These are phyloP conservation scores for Herpetospermum pedunculosum DNA, from an alignment of 306 rosid species.

Conservation along the genomic window DNA sequence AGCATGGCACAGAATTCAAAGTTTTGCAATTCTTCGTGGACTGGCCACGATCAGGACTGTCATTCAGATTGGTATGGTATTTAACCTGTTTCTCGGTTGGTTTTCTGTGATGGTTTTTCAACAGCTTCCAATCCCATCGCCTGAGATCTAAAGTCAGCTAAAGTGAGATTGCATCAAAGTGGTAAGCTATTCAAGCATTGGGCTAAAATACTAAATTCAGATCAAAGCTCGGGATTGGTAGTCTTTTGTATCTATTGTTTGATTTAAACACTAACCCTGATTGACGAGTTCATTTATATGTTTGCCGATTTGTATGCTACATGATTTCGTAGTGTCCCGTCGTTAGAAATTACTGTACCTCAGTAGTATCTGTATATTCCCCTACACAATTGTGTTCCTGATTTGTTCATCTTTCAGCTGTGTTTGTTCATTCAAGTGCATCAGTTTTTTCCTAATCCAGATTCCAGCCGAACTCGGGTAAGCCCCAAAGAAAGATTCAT, in stretches of 20 bases:
- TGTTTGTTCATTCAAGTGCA: neutral
- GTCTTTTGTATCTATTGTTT: constrained; percentile 5
- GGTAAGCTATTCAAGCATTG: neutral
- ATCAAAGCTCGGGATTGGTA: neutral
- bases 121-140: neutral
- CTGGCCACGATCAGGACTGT: neutral
- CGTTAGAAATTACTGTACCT: neutral
- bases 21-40: neutral
- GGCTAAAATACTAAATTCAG: neutral
- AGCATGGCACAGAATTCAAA: neutral
- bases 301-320: constrained; percentile 2
- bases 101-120: constrained; percentile 3
- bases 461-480: neutral
- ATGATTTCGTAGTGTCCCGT: neutral
- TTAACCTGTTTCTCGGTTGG: neutral
- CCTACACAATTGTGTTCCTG: constrained; percentile 4
- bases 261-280: neutral
- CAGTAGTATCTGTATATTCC: neutral
- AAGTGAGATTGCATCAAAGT: neutral
- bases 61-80: constrained; percentile 5
- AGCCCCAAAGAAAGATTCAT: neutral
- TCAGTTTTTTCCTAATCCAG: neutral
- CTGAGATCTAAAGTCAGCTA: neutral
- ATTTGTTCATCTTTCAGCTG: constrained; percentile 4
- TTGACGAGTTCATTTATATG: constrained; percentile 3